A percentile compares a stretch with the other conserved stretches of the same genome.
Evolutionary conservation across 2,329 filamentous ascomycete species (phyloP).

Genomic region (Pestalotiopsis sp.): DNA sequence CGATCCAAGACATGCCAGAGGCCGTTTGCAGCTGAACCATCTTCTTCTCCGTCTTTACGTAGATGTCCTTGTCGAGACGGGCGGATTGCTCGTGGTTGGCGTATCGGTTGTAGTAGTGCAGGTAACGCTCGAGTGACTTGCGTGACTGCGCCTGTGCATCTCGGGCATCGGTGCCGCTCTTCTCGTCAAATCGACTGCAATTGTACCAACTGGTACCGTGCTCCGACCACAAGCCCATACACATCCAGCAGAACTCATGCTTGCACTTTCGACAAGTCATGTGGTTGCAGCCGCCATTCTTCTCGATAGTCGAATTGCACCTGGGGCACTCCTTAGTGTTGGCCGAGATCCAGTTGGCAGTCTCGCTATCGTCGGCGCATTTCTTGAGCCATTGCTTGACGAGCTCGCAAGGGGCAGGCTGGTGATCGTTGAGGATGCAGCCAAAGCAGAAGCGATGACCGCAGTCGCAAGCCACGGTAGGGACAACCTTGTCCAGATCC

Average conservation of each 20-base stretch:
- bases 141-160: slow-evolving; percentile 91
- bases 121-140: slow-evolving; percentile 89
- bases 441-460: slow-evolving; percentile 93
- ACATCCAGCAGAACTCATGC: slow-evolving; percentile 89
- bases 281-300: slow-evolving; percentile 66
- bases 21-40: slow-evolving; percentile 95
- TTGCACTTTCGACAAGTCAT: slow-evolving; percentile 42
- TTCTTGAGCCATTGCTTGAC: slow-evolving; percentile 98
- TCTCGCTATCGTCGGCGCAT: slow-evolving; percentile 97
- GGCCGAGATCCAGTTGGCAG: slow-evolving; percentile 98
- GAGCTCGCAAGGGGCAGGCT: slow-evolving; percentile 86
- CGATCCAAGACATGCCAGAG: slow-evolving; percentile 98
- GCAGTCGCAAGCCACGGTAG: slow-evolving; percentile 85
- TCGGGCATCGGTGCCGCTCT: slow-evolving; percentile 86
- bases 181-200: slow-evolving; percentile 96
- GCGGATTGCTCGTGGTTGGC: slow-evolving; percentile 99
- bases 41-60: slow-evolving; percentile 96
- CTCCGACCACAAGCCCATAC: slow-evolving; percentile 98
- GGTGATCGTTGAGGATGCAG: slow-evolving; percentile 86
- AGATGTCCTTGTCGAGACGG: slow-evolving; percentile 94
- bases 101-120: slow-evolving; percentile 99
- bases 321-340: slow-evolving; percentile 98
- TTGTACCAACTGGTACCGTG: slow-evolving; percentile 99
- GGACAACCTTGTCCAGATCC: slow-evolving; percentile 82
- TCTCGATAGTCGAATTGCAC: slow-evolving; percentile 96